Evolutionary conservation across 1,139 yeast species (phyloP), one percentile per base, ranked within the genome.

Genomic region (Pichia sp.): DNA sequence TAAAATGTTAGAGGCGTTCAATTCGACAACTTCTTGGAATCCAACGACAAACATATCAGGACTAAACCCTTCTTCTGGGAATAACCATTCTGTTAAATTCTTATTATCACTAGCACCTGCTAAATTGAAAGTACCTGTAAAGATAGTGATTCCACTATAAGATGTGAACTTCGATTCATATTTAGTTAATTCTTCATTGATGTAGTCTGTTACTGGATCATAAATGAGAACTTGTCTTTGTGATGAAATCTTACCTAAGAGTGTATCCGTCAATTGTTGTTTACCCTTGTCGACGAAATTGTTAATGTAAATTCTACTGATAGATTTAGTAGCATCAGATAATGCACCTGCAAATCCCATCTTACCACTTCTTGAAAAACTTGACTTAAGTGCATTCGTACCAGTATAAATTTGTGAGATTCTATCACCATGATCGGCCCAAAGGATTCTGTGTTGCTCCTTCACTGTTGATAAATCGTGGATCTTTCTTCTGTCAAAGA

Each of bases 381-480:
- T 88, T 0, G 97, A 88, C 65, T 94, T 94, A 44, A 94, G 72
- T 0, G 99, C 99, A 63, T 93, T 91, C 0, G 99, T 94, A 7
- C 99, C 99, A 0, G 99, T 93, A 63, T 94, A 94, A 27, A 93
- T 93, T 64, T 90, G 97, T 1, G 98, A 90, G 10, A 94, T 79
- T 52, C 94, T 96, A 67, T 94, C 99, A 40, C 99, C 99, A 65
- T 93, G 91, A 66, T 94, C 97, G 0, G 99, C 99, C 99, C 99
- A 94, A 20, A 93, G 68, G 4, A 84, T 73, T 58, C 90, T 87
- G 61, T 91, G 97, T 51, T 77, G 81, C 34, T 68, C 63, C 62
- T 82, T 74, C 38, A 87, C 67, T 19, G 82, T 93, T 10, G 67
- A 62, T 39, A 56, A 68, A 56, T 55, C 69, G 22, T 69, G 68